Base-by-base conservation (phyloP, 352 stramenopile species). In the Pythium grandisporangium region DNA sequence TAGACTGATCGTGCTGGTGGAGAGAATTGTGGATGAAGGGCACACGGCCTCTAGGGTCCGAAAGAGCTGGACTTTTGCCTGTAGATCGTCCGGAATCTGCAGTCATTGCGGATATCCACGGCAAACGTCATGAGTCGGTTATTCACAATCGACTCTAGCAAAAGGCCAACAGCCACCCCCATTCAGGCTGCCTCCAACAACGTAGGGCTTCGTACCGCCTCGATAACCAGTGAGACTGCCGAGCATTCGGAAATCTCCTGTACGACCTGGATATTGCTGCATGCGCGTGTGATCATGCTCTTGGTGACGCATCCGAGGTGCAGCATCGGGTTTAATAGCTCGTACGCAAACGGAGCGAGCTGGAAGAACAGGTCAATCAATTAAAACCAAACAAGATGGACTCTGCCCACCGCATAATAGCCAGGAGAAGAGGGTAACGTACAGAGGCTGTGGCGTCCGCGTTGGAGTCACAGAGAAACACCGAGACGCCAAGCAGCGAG, bases 291-390 rank as follows among this genome's bases (percentile, higher is more conserved):
- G 38, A 84, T 48, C 69, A 88, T 83, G 48, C 61, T 71, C 60
- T 84, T 80, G 52, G 71, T 82, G 21, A 84, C 71, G 62, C 84
- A 88, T 21, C 74, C 74, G 16, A 88, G 60, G 42, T 82, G 70
- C 44, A 81, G 53, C 53, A 88, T 55, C 42, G 74, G 74, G 30
- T 79, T 75, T 34, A 88, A 56, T 44, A 80, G 52, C 41, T 84
- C 71, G 35, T 76, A 81, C 37, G 66, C 66, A 38, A 68, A 79
- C 12, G 68, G 59, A 22, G 67, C 67, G 6, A 84, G 46, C 70
- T 84, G 39, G 21, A 47, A 1, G 27, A 11, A 3, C 24, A 16
- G 14, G 37, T 13, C 35, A 30, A 41, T 19, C 24, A n/a, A 49
- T 14, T 12, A 23, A n/a, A n/a, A n/a, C n/a, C n/a, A n/a, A n/a